These are phyloP conservation scores for Austroboletus festivus DNA, from an alignment of 768 basidiomycete genomes.

Conservation along the genomic window DNA sequence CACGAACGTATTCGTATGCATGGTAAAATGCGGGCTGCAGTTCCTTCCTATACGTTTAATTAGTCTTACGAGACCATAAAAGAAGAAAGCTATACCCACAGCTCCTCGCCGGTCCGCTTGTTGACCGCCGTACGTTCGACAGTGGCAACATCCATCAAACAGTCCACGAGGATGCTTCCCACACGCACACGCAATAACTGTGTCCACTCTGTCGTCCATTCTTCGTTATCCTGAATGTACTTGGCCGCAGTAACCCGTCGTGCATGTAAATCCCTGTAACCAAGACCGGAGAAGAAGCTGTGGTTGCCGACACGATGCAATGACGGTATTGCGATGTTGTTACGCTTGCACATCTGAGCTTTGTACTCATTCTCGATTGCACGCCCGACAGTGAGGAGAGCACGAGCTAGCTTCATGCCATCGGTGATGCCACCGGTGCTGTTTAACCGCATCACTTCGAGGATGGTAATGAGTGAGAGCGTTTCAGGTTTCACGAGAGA, in stretches of 20 bases:
- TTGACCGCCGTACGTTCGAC: conserved; percentile 60
- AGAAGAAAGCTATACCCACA: conserved; percentile 44
- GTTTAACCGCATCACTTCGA: conserved; percentile 82
- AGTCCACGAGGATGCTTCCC: conserved; percentile 80
- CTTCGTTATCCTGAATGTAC: conserved; percentile 61
- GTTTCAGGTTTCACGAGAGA: conserved; percentile 71
- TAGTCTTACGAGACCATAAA: conserved; percentile 2
- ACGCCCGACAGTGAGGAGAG: conserved; percentile 73
- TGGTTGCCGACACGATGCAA: conserved; percentile 27
- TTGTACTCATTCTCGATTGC: conserved; percentile 92
- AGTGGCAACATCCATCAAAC: conserved; percentile 79
- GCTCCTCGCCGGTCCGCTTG: conserved; percentile 53
- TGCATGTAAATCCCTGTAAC: conserved; percentile 59
- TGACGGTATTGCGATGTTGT: conserved; percentile 51
- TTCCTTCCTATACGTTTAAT: conserved; percentile 50
- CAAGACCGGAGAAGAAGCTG: conserved; percentile 55
- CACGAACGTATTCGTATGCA: conserved; percentile 89
- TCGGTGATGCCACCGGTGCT: conserved; percentile 72
- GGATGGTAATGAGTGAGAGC: conserved; percentile 83
- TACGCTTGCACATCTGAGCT: conserved; percentile 68
- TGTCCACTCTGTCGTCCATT: conserved; percentile 82
- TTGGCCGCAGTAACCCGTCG: conserved; percentile 65
- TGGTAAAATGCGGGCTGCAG: conserved; percentile 89
- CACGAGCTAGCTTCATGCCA: conserved; percentile 89
- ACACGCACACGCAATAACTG: conserved; percentile 71